A percentile compares a stretch with the other conserved stretches of the same genome.
These are phyloP conservation scores for Phytophthora pluvialis DNA, from an alignment of 352 stramenopile species.

Conservation along the genomic window DNA sequence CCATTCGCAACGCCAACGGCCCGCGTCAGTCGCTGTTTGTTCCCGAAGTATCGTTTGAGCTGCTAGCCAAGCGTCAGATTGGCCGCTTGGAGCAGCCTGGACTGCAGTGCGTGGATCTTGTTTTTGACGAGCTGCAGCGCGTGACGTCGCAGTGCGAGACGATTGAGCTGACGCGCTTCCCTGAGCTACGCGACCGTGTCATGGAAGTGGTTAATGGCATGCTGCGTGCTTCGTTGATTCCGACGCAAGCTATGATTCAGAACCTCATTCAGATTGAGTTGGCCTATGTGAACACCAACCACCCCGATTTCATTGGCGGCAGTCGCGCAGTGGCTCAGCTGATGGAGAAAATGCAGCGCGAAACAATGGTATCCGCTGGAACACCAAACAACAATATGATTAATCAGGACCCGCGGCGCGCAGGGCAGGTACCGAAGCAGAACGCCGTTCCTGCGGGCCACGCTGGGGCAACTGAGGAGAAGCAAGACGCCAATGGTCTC, in stretches of 20 bases:
- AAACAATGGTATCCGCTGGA: slow-evolving; percentile 62
- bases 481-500: slow-evolving; percentile 64
- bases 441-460: slow-evolving; percentile 24
- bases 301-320: slow-evolving; percentile 99
- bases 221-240: slow-evolving; percentile 77
- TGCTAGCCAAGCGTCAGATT: slow-evolving; percentile 98
- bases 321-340: slow-evolving; percentile 94
- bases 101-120: slow-evolving; percentile 98
- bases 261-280: slow-evolving; percentile 99
- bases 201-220: slow-evolving; percentile 94
- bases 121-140: slow-evolving; percentile 98
- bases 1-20: slow-evolving; percentile 98
- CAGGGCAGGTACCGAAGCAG: slow-evolving; percentile 35
- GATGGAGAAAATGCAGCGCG: slow-evolving; percentile 95
- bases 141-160: slow-evolving; percentile 96
- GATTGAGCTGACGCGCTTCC: slow-evolving; percentile 96
- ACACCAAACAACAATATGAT: slow-evolving; percentile 45
- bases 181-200: slow-evolving; percentile 95
- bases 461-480: slow-evolving; percentile 44
- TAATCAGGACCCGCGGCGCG: slow-evolving; percentile 61
- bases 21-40: slow-evolving; percentile 98
- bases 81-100: slow-evolving; percentile 95
- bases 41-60: slow-evolving; percentile 98
- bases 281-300: slow-evolving; percentile 99
- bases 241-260: slow-evolving; percentile 94